Evolutionary conservation across 2,329 filamentous ascomycete genomes (phyloP), one percentile per base, ranked within the genome.

Genomic region (Phialophora chinensis): DNA sequence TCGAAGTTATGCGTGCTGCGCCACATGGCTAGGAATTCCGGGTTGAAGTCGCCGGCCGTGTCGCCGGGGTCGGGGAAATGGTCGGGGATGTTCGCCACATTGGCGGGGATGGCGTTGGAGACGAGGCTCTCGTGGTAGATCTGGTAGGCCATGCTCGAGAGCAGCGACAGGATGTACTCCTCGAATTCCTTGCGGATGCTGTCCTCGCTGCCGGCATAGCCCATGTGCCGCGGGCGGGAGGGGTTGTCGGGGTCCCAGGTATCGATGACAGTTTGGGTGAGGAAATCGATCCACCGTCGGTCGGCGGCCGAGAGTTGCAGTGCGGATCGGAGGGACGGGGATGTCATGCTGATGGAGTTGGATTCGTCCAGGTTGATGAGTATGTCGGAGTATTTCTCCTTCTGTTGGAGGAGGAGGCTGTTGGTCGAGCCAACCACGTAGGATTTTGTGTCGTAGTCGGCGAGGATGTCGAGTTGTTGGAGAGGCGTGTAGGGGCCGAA

Each of bases 391-490:
- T 99, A 98, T 53, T 93, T 88, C 76, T 99, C 94, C 77, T 89
- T 96, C 77, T 99, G 95, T 74, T 97, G 93, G 11, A 99, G 82
- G 38, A 99, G 84, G 27, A 99, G 84, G 5, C 93, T 96, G 77
- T 99, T 99, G 44, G 95, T 99, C 72, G 93, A 97, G 69, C 95
- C 95, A 65, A 99, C 93, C 62, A 99, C 91, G 74, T 98, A 99
- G 1, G 94, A 97, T 80, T 97, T 98, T 23, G 95, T 98, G 50
- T 92, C 91, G 73, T 92, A 89, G 79, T 98, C 94, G 60, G 94
- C 94, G 49, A 99, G 86, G 72, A 97, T 86, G 77, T 99, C 94
- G 64, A 99, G 88, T 79, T 97, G 93, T 78, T 99, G 95, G 20
- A 99, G 83, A 20, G 95, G 95, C 0, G 95, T 99, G 76, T 99